Evolutionary conservation across 2,329 filamentous ascomycete genomes (phyloP).

Genomic region (Magnaporthiopsis incrustans): DNA sequence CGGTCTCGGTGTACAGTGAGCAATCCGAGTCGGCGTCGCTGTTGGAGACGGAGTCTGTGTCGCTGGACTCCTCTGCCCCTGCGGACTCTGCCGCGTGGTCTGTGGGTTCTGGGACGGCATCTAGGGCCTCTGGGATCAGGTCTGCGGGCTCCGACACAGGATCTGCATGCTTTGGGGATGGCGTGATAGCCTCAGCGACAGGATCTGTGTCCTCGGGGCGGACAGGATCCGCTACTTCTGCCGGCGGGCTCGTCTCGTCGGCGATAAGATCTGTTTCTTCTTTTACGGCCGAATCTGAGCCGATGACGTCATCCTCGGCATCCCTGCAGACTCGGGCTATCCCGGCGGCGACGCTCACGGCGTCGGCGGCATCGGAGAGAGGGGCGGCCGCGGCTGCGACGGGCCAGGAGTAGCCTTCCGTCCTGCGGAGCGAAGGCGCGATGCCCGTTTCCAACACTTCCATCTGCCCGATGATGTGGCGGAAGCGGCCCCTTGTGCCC

Average conservation of each 20-base stretch:
- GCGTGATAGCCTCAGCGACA: background rate
- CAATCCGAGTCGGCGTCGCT: background rate
- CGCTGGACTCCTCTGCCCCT: background rate
- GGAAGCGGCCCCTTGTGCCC: background rate
- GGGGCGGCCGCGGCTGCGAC: too few relatives aligned
- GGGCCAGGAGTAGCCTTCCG: background rate
- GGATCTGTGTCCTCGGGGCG: background rate
- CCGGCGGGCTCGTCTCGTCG: background rate
- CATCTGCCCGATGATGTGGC: background rate
- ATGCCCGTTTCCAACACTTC: background rate
- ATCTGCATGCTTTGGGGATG: background rate
- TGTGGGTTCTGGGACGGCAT: background rate
- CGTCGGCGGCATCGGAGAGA: background rate
- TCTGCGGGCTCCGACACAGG: background rate
- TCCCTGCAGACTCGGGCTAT: background rate
- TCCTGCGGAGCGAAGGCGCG: background rate
- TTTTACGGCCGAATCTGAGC: background rate
- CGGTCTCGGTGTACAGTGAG: background rate
- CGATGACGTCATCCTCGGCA: background rate
- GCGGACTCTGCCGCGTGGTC: too few relatives aligned
- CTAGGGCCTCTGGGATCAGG: background rate
- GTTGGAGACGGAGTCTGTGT: background rate
- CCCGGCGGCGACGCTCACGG: background rate
- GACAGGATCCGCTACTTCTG: background rate
- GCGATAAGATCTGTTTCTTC: background rate